phyloP scores from a whole-genome alignment of 1,284 basidiomycete genomes.

The Rhodotorula sp. region DNA sequence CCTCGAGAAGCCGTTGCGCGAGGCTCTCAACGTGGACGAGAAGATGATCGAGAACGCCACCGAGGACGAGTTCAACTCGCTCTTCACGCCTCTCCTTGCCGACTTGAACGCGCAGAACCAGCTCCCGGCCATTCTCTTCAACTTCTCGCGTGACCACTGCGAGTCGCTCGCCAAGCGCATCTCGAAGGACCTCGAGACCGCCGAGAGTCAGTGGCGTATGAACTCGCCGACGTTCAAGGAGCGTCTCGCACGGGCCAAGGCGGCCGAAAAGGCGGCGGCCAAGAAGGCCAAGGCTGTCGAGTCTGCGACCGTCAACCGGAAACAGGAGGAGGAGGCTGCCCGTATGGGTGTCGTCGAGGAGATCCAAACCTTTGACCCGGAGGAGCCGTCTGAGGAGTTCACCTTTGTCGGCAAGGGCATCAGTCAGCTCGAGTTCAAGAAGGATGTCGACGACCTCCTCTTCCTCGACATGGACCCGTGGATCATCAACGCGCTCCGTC shows the following conservation, averaged over 20 bases:
- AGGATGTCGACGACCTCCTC: slow-evolving; percentile 56
- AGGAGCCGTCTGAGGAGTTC: slow-evolving; percentile 61
- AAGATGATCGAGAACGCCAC: slow-evolving; percentile 52
- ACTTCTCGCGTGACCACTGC: slow-evolving; percentile 62
- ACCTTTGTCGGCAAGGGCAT: slow-evolving; percentile 59
- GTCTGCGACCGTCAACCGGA: slow-evolving; percentile 48
- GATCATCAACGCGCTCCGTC: slow-evolving; percentile 56
- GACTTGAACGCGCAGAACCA: slow-evolving; percentile 50
- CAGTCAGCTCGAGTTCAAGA: slow-evolving; percentile 53
- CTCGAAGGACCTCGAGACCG: slow-evolving; percentile 49
- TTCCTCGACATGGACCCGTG: slow-evolving; percentile 47
- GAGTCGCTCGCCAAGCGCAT: slow-evolving; percentile 58
- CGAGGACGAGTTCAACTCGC: slow-evolving; percentile 37
- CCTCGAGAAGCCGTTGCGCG: slow-evolving; percentile 47
- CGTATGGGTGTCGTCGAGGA: slow-evolving; percentile 40
- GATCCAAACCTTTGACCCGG: slow-evolving; percentile 56
- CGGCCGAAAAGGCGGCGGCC: slow-evolving; percentile 54
- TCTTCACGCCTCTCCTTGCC: slow-evolving; percentile 57
- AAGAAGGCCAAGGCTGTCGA: slow-evolving; percentile 44
- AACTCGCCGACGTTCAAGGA: slow-evolving; percentile 50
- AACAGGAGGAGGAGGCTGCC: slow-evolving; percentile 51
- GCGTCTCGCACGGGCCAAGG: slow-evolving; percentile 58
- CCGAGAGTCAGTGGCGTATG: slow-evolving; percentile 58
- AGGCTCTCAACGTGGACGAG: slow-evolving; percentile 29
- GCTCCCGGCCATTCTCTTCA: slow-evolving; percentile 66